Percentiles rank a stretch among this genome's conserved stretches.
phyloP scores from a whole-genome alignment of 352 stramenopile species.

The Phytophthora pisi region DNA sequence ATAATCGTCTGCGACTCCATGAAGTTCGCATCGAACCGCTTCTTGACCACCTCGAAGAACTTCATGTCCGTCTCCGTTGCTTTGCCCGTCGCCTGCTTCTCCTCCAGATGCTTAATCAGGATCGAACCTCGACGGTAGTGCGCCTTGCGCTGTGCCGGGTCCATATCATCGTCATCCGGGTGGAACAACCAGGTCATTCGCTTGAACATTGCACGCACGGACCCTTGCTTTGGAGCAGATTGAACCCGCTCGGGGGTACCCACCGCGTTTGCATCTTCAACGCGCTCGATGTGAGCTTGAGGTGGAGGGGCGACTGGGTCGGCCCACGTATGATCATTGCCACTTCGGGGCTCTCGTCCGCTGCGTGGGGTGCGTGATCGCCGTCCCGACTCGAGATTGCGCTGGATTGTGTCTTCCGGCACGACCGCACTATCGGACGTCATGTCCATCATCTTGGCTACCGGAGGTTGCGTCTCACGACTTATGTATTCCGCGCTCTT shows the following conservation, averaged over 20 bases:
- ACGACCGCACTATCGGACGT: slow-evolving; percentile 34
- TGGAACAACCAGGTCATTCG: slow-evolving; percentile 52
- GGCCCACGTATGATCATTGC: slow-evolving; percentile 19
- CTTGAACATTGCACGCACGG: slow-evolving; percentile 35
- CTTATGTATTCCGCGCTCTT: background rate
- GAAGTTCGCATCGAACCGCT: slow-evolving; percentile 69
- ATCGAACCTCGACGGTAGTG: slow-evolving; percentile 79
- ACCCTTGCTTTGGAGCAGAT: slow-evolving; percentile 27
- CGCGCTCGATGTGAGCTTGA: slow-evolving; percentile 4
- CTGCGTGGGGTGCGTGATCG: slow-evolving; percentile 5
- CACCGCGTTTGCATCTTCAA: slow-evolving; percentile 6
- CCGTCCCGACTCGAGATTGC: slow-evolving; percentile 13
- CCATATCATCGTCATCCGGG: slow-evolving; percentile 46
- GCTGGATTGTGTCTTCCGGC: slow-evolving; percentile 27
- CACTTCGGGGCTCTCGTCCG: background rate
- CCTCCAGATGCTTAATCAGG: slow-evolving; percentile 71
- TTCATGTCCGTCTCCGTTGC: slow-evolving; percentile 80
- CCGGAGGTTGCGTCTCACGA: background rate
- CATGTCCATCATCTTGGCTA: slow-evolving; percentile 51
- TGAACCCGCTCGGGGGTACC: slow-evolving; percentile 12
- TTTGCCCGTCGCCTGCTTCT: slow-evolving; percentile 61
- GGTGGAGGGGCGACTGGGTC: slow-evolving; percentile 5
- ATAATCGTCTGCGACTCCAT: slow-evolving; percentile 80
- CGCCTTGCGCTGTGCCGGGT: slow-evolving; percentile 42
- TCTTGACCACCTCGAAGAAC: slow-evolving; percentile 83